Conservation (phyloP, 2,329 filamentous ascomycete genomes). For the Pleochaeta shiraiana region DNA sequence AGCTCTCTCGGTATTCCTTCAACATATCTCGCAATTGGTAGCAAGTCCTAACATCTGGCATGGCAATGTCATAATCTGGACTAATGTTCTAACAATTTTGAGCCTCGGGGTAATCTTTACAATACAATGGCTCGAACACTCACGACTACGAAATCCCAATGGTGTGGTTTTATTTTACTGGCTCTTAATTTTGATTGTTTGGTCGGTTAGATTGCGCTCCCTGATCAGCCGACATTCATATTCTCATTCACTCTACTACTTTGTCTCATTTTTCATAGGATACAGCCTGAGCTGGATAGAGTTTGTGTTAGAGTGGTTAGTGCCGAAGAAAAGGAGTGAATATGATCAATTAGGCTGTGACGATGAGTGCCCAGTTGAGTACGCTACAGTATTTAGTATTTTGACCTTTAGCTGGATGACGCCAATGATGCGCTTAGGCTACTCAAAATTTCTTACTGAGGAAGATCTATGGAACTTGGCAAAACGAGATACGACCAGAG, state of each 20-base stretch:
- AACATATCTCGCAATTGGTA: conserved; percentile 39
- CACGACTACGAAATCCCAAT: conserved; percentile 44
- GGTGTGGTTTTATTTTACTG: conserved; percentile 53
- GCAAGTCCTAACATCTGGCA: conserved; percentile 35
- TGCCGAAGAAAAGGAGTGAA: conserved; percentile 44
- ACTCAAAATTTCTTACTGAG: conserved; percentile 78
- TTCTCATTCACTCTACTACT: conserved; percentile 34
- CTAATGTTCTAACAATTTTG: conserved; percentile 35
- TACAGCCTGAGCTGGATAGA: conserved; percentile 36
- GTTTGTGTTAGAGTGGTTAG: conserved; percentile 44
- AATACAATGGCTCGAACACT: conserved; percentile 50
- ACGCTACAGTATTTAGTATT: conserved; percentile 81
- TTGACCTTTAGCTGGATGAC: conserved; percentile 99
- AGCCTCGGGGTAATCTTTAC: conserved; percentile 40
- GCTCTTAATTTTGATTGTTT: conserved; percentile 43
- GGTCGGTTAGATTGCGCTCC: conserved; percentile 44
- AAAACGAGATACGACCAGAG: conserved; percentile 54
- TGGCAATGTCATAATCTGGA: conserved; percentile 49
- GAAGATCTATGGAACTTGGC: conserved; percentile 90
- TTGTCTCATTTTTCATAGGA: conserved; percentile 36
- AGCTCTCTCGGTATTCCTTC: conserved; percentile 31
- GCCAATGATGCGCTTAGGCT: conserved; percentile 87
- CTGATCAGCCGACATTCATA: conserved; percentile 39
- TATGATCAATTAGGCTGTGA: conserved; percentile 47
- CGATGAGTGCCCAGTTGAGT: conserved; percentile 53